These are phyloP conservation scores for Paraphaeosphaeria minitans DNA, from an alignment of 2,329 filamentous ascomycete species.

Conservation along the genomic window DNA sequence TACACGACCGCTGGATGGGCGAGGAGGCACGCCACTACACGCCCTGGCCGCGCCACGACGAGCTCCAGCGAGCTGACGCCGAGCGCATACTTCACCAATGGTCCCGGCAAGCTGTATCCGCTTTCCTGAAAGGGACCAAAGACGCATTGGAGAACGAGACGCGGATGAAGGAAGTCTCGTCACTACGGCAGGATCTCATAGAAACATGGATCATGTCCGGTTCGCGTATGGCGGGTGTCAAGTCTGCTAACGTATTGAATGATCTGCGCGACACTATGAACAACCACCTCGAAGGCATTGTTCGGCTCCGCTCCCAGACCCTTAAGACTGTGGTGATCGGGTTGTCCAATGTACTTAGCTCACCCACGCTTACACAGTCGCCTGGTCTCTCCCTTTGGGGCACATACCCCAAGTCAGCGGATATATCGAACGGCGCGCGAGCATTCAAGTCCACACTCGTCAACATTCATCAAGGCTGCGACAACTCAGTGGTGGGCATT, in stretches of 20 bases:
- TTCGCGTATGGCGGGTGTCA: conserved; percentile 67
- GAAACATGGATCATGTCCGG: conserved; percentile 77
- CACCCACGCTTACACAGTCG: conserved; percentile 52
- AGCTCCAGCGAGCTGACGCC: conserved; percentile 54
- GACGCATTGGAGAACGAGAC: conserved; percentile 63
- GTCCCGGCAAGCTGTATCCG: conserved; percentile 47
- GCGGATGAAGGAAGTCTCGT: conserved; percentile 71
- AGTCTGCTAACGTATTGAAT: conserved; percentile 71
- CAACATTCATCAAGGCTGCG: conserved; percentile 73
- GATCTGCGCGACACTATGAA: conserved; percentile 72
- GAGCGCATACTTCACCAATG: conserved; percentile 48
- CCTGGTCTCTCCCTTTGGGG: conserved; percentile 69
- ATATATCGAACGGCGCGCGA: conserved; percentile 68
- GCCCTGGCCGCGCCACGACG: conserved; percentile 84
- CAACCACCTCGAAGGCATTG: conserved; percentile 65
- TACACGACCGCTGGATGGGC: conserved; percentile 79
- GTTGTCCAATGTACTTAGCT: conserved; percentile 64
- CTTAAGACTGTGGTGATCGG: conserved; percentile 69
- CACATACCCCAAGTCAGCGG: conserved; percentile 64
- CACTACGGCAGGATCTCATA: conserved; percentile 71
- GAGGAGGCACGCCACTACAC: conserved; percentile 84
- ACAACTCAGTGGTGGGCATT: conserved; percentile 66
- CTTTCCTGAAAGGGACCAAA: conserved; percentile 63
- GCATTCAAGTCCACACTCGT: conserved; percentile 72
- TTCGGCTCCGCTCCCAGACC: conserved; percentile 67